phyloP scores from a whole-genome alignment of 2,329 filamentous ascomycete genomes.

The Calonectria pauciramosa region DNA sequence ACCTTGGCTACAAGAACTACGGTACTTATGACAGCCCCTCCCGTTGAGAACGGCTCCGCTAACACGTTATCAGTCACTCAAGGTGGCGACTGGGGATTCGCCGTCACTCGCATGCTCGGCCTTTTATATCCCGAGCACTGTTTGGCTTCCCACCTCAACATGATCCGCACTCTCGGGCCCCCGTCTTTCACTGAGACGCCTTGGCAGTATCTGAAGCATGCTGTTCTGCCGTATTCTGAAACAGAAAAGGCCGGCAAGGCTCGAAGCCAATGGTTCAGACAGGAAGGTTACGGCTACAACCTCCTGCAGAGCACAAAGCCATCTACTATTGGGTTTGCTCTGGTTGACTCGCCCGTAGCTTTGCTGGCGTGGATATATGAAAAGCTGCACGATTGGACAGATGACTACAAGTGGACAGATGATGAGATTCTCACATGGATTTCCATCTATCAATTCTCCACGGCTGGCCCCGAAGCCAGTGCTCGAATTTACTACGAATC shows the following conservation, averaged over 20 bases:
- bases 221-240: conserved; percentile 64
- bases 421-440: conserved; percentile 84
- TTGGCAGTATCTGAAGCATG: conserved; percentile 66
- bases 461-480: conserved; percentile 76
- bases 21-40: conserved; percentile 32
- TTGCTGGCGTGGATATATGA: conserved; percentile 86
- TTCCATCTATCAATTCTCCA: conserved; percentile 78
- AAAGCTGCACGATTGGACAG: conserved; percentile 84
- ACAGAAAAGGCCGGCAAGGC: conserved; percentile 57
- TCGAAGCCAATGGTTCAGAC: conserved; percentile 69
- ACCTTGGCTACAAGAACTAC: conserved; percentile 68
- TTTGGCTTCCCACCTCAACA: conserved; percentile 59
- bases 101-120: conserved; percentile 74
- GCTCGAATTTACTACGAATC: conserved; percentile 81
- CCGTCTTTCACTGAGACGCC: conserved; percentile 68
- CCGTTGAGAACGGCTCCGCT: background rate
- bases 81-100: conserved; percentile 80
- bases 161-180: conserved; percentile 66
- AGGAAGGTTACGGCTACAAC: conserved; percentile 61
- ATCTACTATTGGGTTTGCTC: conserved; percentile 77
- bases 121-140: conserved; percentile 71
- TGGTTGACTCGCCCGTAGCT: conserved; percentile 78
- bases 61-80: conserved; percentile 57
- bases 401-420: conserved; percentile 79
- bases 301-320: conserved; percentile 72